phyloP scores from a whole-genome alignment of 208 protist species.

The Acanthamoeba quina region DNA sequence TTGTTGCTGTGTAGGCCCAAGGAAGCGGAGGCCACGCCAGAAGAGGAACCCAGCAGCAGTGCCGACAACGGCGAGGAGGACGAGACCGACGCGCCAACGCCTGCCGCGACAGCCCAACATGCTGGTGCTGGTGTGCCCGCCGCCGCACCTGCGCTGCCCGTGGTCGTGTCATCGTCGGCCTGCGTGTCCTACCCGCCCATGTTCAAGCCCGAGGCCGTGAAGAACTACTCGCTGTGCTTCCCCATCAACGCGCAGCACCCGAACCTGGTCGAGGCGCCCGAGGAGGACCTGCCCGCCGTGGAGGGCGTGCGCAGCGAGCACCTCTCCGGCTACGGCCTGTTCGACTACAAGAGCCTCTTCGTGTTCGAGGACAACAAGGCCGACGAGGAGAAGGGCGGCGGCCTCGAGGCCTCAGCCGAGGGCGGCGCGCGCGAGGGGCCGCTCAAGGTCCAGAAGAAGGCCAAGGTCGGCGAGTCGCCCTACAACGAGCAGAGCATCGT shows the following conservation, averaged over 20 bases:
- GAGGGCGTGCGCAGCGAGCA: conserved; percentile 35
- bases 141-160: neutral
- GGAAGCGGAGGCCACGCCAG: neutral
- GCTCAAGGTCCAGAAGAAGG: conserved; percentile 19
- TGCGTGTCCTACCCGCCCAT: neutral
- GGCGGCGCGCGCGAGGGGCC: neutral
- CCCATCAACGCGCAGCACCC: conserved; percentile 1
- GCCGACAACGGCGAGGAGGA: too few relatives aligned
- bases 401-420: neutral
- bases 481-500: conserved; percentile 74
- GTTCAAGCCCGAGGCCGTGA: neutral
- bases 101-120: neutral
- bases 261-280: conserved; percentile 26
- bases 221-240: neutral
- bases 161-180: neutral
- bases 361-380: conserved; percentile 41
- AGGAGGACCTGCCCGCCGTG: neutral
- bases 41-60: too few relatives aligned
- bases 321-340: conserved; percentile 7
- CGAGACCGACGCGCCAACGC: too few relatives aligned
- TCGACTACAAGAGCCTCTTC: conserved; percentile 51
- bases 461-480: neutral
- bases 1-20: too few relatives aligned
- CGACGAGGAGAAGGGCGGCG: neutral
- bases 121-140: too few relatives aligned